A percentile compares a stretch with the other conserved stretches of the same genome.
Conservation (phyloP, 177 flowering plant genomes). For the Telopea speciosissima region DNA sequence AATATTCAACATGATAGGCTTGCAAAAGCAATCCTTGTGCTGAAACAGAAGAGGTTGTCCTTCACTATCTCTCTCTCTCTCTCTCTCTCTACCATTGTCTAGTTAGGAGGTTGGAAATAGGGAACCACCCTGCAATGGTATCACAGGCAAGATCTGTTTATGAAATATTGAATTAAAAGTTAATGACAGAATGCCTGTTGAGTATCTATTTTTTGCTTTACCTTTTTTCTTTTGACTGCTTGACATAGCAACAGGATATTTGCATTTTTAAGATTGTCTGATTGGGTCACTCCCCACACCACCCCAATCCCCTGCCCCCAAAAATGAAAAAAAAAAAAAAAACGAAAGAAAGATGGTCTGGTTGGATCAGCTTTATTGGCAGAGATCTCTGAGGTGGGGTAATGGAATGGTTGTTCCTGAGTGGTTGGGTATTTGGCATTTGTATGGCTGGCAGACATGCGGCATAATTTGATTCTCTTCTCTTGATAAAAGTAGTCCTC, state of each 20-base stretch:
- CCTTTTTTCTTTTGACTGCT: background rate
- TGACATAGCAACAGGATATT: background rate
- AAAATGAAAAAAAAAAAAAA: too few relatives aligned
- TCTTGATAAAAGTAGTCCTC: background rate
- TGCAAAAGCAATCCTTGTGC: background rate
- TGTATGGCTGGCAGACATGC: background rate
- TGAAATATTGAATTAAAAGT: background rate
- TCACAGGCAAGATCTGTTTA: background rate
- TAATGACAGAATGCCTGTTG: background rate
- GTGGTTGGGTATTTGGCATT: background rate
- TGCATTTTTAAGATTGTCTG: background rate
- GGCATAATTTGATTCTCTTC: background rate
- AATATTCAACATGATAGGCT: conserved; percentile 3
- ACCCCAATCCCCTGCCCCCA: too few relatives aligned
- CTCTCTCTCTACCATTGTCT: background rate
- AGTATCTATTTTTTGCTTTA: background rate
- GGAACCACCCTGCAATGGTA: background rate
- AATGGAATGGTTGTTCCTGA: background rate
- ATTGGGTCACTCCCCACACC: background rate
- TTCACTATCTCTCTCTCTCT: background rate
- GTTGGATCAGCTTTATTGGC: background rate
- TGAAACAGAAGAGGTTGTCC: too few relatives aligned
- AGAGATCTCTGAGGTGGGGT: background rate
- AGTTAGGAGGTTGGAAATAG: background rate
- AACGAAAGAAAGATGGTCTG: too few relatives aligned